These are phyloP conservation scores for Boletus reticuloceps DNA, from an alignment of 768 basidiomycete genomes.

Conservation along the genomic window DNA sequence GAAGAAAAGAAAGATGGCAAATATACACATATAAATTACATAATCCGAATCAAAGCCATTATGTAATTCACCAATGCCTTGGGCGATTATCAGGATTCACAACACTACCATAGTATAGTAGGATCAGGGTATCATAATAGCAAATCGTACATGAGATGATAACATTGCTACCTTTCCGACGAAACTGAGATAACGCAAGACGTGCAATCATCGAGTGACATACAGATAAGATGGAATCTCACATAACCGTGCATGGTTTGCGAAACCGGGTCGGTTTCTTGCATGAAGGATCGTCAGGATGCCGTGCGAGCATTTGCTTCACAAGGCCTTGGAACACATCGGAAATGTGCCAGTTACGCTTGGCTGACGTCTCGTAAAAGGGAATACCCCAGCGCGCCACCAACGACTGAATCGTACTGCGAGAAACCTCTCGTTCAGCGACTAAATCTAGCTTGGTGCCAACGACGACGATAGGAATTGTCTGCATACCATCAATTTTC, in stretches of 20 bases:
- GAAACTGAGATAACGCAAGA: background rate
- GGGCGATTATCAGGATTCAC: background rate
- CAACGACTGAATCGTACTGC: constrained; percentile 59
- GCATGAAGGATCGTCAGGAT: constrained; percentile 45
- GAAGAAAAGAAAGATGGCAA: constrained; percentile 16
- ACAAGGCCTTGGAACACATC: constrained; percentile 80
- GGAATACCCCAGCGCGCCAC: constrained; percentile 67
- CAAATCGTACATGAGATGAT: constrained; percentile 9
- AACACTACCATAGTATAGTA: background rate
- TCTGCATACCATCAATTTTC: constrained; percentile 32
- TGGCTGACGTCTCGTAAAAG: constrained; percentile 88
- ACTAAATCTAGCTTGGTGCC: constrained; percentile 84
- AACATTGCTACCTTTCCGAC: constrained; percentile 7
- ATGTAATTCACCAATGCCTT: background rate
- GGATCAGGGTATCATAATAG: constrained; percentile 11
- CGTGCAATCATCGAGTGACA: constrained; percentile 3
- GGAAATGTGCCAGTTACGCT: constrained; percentile 74
- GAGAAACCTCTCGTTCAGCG: constrained; percentile 76
- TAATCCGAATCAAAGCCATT: constrained; percentile 3
- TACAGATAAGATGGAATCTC: constrained; percentile 15
- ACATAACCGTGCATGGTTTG: constrained; percentile 39
- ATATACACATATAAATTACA: constrained; percentile 7
- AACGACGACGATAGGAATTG: constrained; percentile 79
- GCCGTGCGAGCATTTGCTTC: constrained; percentile 67
- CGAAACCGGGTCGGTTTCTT: constrained; percentile 29